Evolutionary conservation across 2,329 filamentous ascomycete species (phyloP).

Genomic region (Trichoderma sp.): DNA sequence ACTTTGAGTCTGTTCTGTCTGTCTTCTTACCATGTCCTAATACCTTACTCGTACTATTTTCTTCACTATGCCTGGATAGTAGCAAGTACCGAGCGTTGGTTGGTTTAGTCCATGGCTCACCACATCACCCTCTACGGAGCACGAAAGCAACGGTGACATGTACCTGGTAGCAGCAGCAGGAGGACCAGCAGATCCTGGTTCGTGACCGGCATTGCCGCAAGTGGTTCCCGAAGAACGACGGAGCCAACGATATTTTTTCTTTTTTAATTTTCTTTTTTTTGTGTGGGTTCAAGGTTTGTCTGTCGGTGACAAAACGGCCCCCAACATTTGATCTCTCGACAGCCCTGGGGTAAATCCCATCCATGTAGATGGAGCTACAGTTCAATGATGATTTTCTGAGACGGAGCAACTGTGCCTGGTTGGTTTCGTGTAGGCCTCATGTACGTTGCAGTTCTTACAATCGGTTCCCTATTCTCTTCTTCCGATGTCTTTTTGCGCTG

Average conservation of each 20-base stretch:
- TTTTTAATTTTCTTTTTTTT: background rate
- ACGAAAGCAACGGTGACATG: background rate
- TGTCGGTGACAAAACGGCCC: background rate
- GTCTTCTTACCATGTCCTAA: background rate
- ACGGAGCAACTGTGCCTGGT: background rate
- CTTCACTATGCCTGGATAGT: background rate
- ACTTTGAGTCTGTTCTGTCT: background rate
- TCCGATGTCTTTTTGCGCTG: background rate
- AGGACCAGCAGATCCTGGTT: background rate
- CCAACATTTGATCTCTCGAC: background rate
- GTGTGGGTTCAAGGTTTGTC: background rate
- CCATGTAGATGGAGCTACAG: background rate
- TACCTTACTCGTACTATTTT: too few relatives aligned
- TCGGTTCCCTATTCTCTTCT: background rate
- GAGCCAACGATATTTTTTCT: background rate
- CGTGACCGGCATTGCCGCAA: constrained; percentile 12
- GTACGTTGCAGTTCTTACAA: background rate
- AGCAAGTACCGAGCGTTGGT: background rate
- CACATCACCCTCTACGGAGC: background rate
- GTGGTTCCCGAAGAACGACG: background rate
- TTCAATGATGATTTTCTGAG: background rate
- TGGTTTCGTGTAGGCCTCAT: background rate
- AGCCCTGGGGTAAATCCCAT: background rate
- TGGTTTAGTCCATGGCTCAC: background rate
- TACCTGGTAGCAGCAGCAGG: background rate